Evolutionary conservation across 805 yeast genomes (phyloP), one percentile per base, ranked within the genome.

Genomic region (Metschnikowia chrysomelidarum): DNA sequence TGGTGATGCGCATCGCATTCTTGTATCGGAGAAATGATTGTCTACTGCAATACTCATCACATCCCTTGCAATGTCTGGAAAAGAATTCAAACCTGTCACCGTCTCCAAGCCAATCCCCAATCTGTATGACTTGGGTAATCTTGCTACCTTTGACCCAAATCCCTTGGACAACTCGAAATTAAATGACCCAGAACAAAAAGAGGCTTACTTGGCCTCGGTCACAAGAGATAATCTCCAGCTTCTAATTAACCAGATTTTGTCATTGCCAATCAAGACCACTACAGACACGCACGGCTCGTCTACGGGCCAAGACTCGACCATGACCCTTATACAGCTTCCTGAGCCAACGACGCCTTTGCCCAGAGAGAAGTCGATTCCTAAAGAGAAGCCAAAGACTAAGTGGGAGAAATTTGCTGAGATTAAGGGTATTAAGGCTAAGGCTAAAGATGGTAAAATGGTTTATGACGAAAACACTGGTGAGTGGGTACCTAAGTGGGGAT

Each of bases 401-500:
- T 93, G 99, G 99, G 96, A 93, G 67, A 75, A 76, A 56, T 93
- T 93, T 70, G 99, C 99, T 46, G 84, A 84, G 41, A 86, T 78
- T 74, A 93, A 93, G 68, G 98, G 98, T 54, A 93, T 93, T 59
- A 72, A 83, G 64, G 76, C 94, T 65, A 89, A 86, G 72, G 86
- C 85, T 42, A 88, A 82, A 60, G 81, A 85, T 19, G 96, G 95
- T 30, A 93, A 87, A 66, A 70, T 82, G 76, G 87, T 86, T 1
- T 93, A 68, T 52, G 96, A 93, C 61, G 98, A 93, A 61, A 93
- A 76, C 20, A 66, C 76, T 19, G 89, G 91, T 33, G 89, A 88
- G 64, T 93, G 98, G 98, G 96, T 83, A 43, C 91, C 95, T 52
- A 91, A 88, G 64, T 93, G 98, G 98, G 99, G 99, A 42, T 91